Conservation (phyloP, 2,329 filamentous ascomycete species). For the Aspergillus ustus region DNA sequence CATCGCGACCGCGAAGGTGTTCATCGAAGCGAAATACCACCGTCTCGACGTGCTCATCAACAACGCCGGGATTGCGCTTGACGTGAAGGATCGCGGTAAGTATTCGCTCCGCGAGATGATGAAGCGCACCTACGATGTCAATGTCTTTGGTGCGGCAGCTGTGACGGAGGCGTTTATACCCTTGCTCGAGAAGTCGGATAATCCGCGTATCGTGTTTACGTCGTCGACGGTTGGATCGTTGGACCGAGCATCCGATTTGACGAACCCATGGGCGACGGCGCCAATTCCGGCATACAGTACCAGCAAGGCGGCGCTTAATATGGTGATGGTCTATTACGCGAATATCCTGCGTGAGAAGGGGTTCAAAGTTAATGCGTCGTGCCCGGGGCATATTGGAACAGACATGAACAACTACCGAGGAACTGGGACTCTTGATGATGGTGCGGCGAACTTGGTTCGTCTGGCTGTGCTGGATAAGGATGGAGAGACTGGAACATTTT, state of each 20-base stretch:
- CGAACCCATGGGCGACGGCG: constrained; percentile 29
- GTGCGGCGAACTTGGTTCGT: neutral
- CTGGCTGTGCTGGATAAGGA: neutral
- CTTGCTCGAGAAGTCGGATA: constrained; percentile 32
- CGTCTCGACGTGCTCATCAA: constrained; percentile 30
- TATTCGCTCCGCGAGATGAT: constrained; percentile 31
- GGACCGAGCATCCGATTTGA: constrained; percentile 31
- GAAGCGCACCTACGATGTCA: constrained; percentile 41
- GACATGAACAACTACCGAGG: neutral
- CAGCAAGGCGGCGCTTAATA: constrained; percentile 52
- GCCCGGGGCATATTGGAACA: neutral
- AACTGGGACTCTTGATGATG: neutral
- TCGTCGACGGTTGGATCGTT: constrained; percentile 44
- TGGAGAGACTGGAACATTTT: neutral
- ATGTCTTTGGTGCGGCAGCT: constrained; percentile 45
- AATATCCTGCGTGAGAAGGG: constrained; percentile 45
- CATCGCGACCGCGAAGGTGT: constrained; percentile 59
- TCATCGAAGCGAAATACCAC: constrained; percentile 58
- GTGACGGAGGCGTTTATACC: constrained; percentile 44
- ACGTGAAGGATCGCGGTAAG: neutral
- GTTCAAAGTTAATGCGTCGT: constrained; percentile 42
- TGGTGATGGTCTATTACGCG: constrained; percentile 51
- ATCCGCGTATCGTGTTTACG: constrained; percentile 48
- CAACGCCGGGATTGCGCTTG: constrained; percentile 20
- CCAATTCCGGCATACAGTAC: constrained; percentile 43